These are phyloP conservation scores for Annulohypoxylon truncatum DNA, from an alignment of 2,329 filamentous ascomycete genomes.

Conservation along the genomic window DNA sequence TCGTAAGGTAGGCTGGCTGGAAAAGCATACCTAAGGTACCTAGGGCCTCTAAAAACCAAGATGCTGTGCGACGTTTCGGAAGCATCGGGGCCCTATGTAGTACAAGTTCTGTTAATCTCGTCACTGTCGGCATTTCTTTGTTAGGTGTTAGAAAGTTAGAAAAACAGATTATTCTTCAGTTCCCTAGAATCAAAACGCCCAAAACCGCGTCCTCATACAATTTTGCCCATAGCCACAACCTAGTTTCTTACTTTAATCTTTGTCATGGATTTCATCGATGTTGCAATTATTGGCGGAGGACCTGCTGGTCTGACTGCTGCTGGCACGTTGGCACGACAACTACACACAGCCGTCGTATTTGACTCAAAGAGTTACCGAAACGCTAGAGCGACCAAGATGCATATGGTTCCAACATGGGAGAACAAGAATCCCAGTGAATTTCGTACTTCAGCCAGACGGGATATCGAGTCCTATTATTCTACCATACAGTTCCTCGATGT, in stretches of 20 bases:
- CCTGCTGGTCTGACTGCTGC: slow-evolving; percentile 42
- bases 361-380: slow-evolving; percentile 38
- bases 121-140: too few relatives aligned
- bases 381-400: slow-evolving; percentile 29
- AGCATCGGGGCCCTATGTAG: too few relatives aligned
- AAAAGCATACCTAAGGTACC: too few relatives aligned
- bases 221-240: too few relatives aligned
- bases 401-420: slow-evolving; percentile 42
- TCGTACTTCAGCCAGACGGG: slow-evolving; percentile 15
- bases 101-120: too few relatives aligned
- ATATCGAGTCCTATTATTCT: slow-evolving; percentile 30
- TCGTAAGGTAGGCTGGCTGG: too few relatives aligned
- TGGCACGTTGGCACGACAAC: slow-evolving; percentile 33
- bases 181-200: too few relatives aligned
- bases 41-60: too few relatives aligned
- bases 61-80: too few relatives aligned
- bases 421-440: slow-evolving; percentile 33
- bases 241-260: not conserved
- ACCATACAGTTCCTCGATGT: slow-evolving; percentile 37
- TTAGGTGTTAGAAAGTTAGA: too few relatives aligned
- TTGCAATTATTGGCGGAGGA: slow-evolving; percentile 41
- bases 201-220: too few relatives aligned
- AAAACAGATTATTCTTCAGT: too few relatives aligned
- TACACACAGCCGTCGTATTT: slow-evolving; percentile 42
- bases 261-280: slow-evolving; percentile 43